phyloP scores from a whole-genome alignment of 1,284 basidiomycete genomes.

The Bjerkandera adusta region DNA sequence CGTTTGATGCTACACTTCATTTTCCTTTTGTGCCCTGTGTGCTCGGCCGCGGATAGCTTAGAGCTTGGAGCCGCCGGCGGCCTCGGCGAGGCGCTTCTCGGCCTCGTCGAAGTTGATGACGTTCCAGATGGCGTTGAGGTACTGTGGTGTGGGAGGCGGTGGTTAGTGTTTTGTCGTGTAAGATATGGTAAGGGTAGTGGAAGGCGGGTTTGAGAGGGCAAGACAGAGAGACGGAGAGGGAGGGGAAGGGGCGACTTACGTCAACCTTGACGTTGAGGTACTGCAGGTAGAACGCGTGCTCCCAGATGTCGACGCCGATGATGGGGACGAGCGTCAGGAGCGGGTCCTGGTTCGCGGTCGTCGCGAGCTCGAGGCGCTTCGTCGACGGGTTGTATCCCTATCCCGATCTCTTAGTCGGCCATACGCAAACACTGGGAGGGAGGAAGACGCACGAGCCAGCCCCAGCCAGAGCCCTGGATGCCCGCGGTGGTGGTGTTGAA shows the following conservation, averaged over 20 bases:
- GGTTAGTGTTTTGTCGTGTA: neutral
- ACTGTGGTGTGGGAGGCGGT: constrained; percentile 41
- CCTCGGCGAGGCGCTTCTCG: constrained; percentile 63
- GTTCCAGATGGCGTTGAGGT: constrained; percentile 78
- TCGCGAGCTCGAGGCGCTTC: constrained; percentile 71
- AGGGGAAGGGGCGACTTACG: constrained; percentile 47
- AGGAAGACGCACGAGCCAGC: constrained; percentile 72
- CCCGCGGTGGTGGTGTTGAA: constrained; percentile 82
- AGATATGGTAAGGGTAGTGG: too few species aligned
- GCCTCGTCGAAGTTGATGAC: constrained; percentile 85
- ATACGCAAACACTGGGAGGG: neutral
- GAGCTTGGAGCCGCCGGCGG: constrained; percentile 21
- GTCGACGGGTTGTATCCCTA: constrained; percentile 63
- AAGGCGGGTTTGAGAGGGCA: too few species aligned
- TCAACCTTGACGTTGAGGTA: constrained; percentile 76
- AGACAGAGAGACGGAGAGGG: constrained; percentile 1
- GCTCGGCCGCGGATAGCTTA: constrained; percentile 8
- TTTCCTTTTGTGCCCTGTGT: neutral
- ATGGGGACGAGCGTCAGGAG: constrained; percentile 73
- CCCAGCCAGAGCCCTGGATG: constrained; percentile 93
- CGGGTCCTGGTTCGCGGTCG: constrained; percentile 91
- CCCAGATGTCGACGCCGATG: constrained; percentile 90
- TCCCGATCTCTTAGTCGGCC: neutral
- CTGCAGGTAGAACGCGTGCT: constrained; percentile 79
- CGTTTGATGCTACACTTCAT: too few species aligned